Conservation (phyloP, 2,329 filamentous ascomycete genomes). For the Sporothrix mexicana region DNA sequence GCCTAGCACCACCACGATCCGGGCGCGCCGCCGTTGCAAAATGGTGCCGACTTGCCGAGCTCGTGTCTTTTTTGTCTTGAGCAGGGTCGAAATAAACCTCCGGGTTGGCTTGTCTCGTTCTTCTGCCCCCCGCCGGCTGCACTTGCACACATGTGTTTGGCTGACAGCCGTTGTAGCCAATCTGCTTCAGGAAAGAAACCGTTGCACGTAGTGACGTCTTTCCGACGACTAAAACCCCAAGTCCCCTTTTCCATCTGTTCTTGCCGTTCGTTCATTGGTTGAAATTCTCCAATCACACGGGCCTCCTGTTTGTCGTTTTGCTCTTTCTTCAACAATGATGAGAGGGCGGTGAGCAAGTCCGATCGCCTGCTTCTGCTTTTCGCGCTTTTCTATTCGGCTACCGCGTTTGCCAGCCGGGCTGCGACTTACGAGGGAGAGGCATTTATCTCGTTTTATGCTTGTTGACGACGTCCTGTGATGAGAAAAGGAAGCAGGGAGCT, state of each 20-base stretch:
- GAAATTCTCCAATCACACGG: background rate
- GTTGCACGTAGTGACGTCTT: conserved; percentile 11
- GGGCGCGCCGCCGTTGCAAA: background rate
- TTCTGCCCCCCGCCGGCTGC: background rate
- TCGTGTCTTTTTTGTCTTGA: background rate
- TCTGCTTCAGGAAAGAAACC: conserved; percentile 17
- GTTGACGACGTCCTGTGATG: background rate
- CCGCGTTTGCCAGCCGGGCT: background rate
- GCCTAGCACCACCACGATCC: background rate
- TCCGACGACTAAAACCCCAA: background rate
- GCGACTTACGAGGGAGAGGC: background rate
- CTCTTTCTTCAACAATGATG: background rate
- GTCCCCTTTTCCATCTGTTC: background rate
- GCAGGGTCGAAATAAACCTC: conserved; percentile 11
- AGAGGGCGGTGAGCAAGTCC: conserved; percentile 13
- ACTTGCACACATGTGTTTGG: background rate
- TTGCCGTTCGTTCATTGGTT: background rate
- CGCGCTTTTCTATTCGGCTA: background rate
- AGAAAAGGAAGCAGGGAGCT: background rate
- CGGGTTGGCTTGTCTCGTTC: background rate
- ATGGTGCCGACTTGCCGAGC: conserved; percentile 27
- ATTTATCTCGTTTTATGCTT: background rate
- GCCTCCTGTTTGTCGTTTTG: background rate
- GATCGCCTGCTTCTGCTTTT: background rate
- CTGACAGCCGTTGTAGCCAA: background rate